phyloP scores from a whole-genome alignment of 306 rosid genomes.

The Parietaria judaica region DNA sequence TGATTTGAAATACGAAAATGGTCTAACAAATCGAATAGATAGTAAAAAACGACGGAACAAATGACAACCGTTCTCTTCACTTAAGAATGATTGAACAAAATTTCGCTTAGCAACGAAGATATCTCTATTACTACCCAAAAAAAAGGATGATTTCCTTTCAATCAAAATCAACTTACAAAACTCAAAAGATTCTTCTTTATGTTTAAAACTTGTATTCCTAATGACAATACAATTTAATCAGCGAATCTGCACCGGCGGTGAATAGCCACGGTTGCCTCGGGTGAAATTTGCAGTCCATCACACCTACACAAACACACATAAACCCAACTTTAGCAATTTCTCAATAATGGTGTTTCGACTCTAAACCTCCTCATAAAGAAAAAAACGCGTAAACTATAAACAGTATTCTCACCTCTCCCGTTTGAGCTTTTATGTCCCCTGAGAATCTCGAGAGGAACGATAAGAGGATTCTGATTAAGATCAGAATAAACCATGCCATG shows the following conservation, averaged over 20 bases:
- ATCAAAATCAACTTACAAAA: no score
- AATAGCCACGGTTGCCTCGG: constrained; percentile 93
- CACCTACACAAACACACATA: constrained; percentile 40
- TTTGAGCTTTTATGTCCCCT: constrained; percentile 64
- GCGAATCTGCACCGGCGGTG: constrained; percentile 80
- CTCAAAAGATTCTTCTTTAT: no score
- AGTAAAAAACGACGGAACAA: no score
- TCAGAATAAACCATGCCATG: constrained; percentile 94
- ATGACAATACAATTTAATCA: constrained; percentile 67
- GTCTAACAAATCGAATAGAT: not conserved
- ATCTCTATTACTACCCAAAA: no score
- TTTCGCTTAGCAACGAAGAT: no score
- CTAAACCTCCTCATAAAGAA: no score
- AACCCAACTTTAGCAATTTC: not conserved
- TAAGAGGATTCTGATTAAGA: constrained; percentile 83
- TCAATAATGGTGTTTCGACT: no score
- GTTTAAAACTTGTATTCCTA: constrained; percentile 20
- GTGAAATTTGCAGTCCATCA: constrained; percentile 89
- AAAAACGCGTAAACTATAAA: no score
- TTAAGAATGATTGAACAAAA: no score
- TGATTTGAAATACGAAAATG: not conserved
- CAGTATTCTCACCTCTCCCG: constrained; percentile 63
- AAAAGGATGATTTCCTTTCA: no score
- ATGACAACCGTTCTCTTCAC: no score
- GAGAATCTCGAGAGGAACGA: constrained; percentile 79